A percentile compares a stretch with the other conserved stretches of the same genome.
phyloP scores from a whole-genome alignment of 306 rosid genomes.

The apple (Malus domestica) region ASM211411v1 NC_041804.1:6491501-6492000 shows the following conservation, averaged over 20 bases:
- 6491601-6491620: background rate
- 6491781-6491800: constrained; percentile 26
- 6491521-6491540: constrained; percentile 33
- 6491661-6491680: constrained; percentile 24
- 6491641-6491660: constrained; percentile 25
- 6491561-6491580: background rate
- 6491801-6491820: constrained; percentile 10
- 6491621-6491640: constrained; percentile 27
- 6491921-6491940: constrained; percentile 16
- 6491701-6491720: constrained; percentile 27
- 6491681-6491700: constrained; percentile 21
- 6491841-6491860: constrained; percentile 11
- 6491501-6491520: constrained; percentile 13
- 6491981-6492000: constrained; percentile 5
- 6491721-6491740: constrained; percentile 15
- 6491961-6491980: background rate
- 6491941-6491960: constrained; percentile 1
- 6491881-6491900: constrained; percentile 30
- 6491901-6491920: constrained; percentile 13
- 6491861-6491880: constrained; percentile 19
- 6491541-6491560: constrained; percentile 21
- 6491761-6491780: constrained; percentile 11
- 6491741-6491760: constrained; percentile 26
- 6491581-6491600: constrained; percentile 28
- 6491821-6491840: constrained; percentile 1